Conservation (phyloP, 2,329 filamentous ascomycete species). For the Diaporthe citrichinensis region DNA sequence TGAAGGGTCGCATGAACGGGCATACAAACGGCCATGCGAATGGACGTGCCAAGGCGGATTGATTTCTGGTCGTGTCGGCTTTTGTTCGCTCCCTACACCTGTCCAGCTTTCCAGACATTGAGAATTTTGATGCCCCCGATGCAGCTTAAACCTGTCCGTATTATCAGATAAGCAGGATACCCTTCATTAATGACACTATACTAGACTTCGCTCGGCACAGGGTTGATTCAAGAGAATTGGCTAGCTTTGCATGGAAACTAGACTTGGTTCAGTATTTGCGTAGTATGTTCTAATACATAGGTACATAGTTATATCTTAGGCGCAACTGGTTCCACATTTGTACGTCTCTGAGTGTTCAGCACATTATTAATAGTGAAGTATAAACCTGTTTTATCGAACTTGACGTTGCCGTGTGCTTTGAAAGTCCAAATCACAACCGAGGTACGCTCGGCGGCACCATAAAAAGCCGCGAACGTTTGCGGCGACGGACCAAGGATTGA, state of each 20-base stretch:
- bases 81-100: neutral
- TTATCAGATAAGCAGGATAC: neutral
- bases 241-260: neutral
- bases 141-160: neutral
- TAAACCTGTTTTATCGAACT: neutral
- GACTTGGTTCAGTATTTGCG: neutral
- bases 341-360: neutral
- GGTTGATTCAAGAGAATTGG: fast-evolving
- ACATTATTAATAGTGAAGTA: neutral
- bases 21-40: neutral
- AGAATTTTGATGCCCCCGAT: no score
- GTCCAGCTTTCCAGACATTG: no score
- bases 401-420: no score
- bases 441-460: no score
- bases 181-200: neutral
- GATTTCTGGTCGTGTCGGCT: neutral
- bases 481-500: neutral
- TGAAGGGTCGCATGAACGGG: neutral
- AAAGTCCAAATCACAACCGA: neutral
- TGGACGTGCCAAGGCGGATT: conserved; percentile 10
- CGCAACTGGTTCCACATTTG: neutral
- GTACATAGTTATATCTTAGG: neutral
- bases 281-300: neutral
- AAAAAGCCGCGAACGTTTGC: neutral
- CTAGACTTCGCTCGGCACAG: neutral